Evolutionary conservation across 129 eudicot species (phyloP), one percentile per base, ranked within the genome.

Genomic region (Scalesia atractyloides): DNA sequence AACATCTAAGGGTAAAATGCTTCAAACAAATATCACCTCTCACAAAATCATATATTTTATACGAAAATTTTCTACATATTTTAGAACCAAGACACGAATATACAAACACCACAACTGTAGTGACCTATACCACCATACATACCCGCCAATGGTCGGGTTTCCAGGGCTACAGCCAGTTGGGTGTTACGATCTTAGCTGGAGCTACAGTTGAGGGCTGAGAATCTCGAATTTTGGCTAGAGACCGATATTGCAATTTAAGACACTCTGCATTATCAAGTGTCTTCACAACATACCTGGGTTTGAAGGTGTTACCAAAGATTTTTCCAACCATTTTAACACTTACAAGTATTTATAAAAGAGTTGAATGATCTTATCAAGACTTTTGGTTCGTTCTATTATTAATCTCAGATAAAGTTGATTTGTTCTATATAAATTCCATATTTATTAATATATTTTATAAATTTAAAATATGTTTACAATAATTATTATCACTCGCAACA

Each of bases 221-320:
- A 57, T 89, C 87, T 48, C 79, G 34, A 69, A 93, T 84, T 77
- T 93, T 93, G 11, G 89, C 96, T 20, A 93, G 85, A 18, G 98
- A 93, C 22, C 95, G 90, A 54, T 89, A 93, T 61, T 89, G 97
- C 79, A 93, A 69, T 70, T 89, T 93, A 70, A 93, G 96, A 64
- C 95, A 84, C 74, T 89, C 96, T 14, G 98, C 96, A 72, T 89
- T 93, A 76, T 93, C 98, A 78, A 89, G 67, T 17, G 97, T 93
- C 90, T 93, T 93, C 69, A 93, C 98, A 36, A 93, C 98, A 61
- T 87, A 89, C 98, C 98, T 91, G 79, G 16, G 73, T 60, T 59
- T 59, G 26, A 17, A 59, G 13, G 18, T n/a, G n/a, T n/a, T n/a
- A n/a, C n/a, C n/a, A n/a, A n/a, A n/a, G n/a, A n/a, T n/a, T n/a